Percentiles rank a stretch among this genome's conserved stretches.
These are phyloP conservation scores for Terfezia claveryi DNA, from an alignment of 495 filamentous ascomycete genomes.

Conservation along the genomic window DNA sequence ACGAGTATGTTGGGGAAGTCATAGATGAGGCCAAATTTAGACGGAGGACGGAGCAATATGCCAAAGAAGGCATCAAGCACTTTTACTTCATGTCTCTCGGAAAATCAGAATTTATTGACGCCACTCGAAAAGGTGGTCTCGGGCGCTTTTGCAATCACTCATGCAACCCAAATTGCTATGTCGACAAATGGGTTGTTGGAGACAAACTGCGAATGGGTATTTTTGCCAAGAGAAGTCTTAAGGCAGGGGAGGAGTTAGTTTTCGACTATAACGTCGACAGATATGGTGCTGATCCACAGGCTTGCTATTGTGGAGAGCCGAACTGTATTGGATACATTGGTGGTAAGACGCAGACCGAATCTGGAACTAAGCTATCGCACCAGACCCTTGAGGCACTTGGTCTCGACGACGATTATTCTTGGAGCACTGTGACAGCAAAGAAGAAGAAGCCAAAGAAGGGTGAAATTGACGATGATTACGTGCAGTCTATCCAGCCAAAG, in stretches of 20 bases:
- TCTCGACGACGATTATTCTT: conserved; percentile 64
- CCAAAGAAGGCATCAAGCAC: conserved; percentile 88
- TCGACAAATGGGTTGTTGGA: conserved; percentile 99
- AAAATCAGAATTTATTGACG: conserved; percentile 92
- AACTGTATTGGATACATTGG: conserved; percentile 95
- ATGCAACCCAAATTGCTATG: conserved; percentile 96
- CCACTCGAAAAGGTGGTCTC: conserved; percentile 88
- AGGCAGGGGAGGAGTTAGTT: conserved; percentile 84
- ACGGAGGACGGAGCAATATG: conserved; percentile 71
- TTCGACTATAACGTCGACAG: conserved; percentile 99
- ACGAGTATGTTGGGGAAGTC: conserved; percentile 96
- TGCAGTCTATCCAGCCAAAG: conserved; percentile 70
- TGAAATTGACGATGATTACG: conserved; percentile 91
- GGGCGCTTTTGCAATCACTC: conserved; percentile 98
- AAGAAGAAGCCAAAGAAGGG: conserved; percentile 74
- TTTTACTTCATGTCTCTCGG: conserved; percentile 99
- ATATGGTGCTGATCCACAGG: conserved; percentile 89
- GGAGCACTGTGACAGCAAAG: conserved; percentile 74
- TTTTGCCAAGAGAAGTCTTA: conserved; percentile 72
- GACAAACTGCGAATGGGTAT: conserved; percentile 98
- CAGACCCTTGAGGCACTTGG: conserved; percentile 87
- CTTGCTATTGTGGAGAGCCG: conserved; percentile 84
- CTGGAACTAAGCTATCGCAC: conserved; percentile 74
- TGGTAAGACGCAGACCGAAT: conserved; percentile 91
- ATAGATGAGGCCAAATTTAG: conserved; percentile 82